These are phyloP conservation scores for Saccharomycopsis sp. DNA, from an alignment of 805 yeast species.

Conservation along the genomic window DNA sequence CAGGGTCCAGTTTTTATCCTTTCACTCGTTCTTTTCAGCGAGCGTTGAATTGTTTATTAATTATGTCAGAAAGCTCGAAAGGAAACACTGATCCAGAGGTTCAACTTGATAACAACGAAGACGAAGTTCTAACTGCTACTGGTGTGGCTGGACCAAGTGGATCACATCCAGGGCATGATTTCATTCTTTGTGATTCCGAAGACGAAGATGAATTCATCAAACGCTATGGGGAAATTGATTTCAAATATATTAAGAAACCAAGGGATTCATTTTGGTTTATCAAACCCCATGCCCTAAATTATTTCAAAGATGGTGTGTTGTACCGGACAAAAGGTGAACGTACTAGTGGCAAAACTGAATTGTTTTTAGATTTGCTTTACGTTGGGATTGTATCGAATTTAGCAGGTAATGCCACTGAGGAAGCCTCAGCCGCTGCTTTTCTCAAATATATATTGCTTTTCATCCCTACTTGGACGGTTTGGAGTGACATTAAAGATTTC, in stretches of 20 bases:
- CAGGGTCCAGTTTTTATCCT: too few species aligned
- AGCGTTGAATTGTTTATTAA: too few species aligned
- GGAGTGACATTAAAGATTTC: constrained; percentile 59
- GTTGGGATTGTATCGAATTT: constrained; percentile 58
- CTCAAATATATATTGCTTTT: constrained; percentile 44
- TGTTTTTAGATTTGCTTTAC: constrained; percentile 55
- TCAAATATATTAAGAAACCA: constrained; percentile 34
- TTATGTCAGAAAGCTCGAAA: too few species aligned
- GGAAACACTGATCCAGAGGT: too few species aligned
- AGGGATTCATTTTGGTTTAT: constrained; percentile 35
- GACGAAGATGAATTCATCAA: constrained; percentile 32
- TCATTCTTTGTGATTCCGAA: neutral
- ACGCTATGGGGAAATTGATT: constrained; percentile 40
- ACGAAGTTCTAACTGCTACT: neutral
- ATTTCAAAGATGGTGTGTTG: constrained; percentile 49
- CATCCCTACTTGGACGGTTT: constrained; percentile 54
- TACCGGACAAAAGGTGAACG: constrained; percentile 52
- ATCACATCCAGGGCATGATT: neutral
- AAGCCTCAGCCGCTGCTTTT: constrained; percentile 42
- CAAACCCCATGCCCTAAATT: constrained; percentile 53
- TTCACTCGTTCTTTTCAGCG: too few species aligned
- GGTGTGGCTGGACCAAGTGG: neutral
- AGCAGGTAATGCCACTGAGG: constrained; percentile 45
- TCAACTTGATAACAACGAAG: too few species aligned
- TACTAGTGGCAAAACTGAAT: constrained; percentile 43